These are phyloP conservation scores for Deinandra increscens DNA, from an alignment of 129 eudicot genomes.

Conservation along the genomic window DNA sequence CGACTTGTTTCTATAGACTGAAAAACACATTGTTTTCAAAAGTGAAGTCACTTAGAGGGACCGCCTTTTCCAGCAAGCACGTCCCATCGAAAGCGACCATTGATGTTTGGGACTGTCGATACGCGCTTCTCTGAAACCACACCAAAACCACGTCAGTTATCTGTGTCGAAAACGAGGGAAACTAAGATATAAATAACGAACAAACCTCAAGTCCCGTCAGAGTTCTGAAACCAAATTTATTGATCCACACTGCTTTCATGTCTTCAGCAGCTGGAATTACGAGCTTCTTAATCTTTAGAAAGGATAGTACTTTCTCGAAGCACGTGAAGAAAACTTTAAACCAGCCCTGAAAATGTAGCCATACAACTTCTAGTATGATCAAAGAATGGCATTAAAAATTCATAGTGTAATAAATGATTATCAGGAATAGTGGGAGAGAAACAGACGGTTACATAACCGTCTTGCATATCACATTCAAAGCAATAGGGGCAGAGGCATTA, in stretches of 20 bases:
- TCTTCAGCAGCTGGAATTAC: constrained; percentile 80
- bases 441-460: no score
- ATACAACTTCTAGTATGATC: neutral
- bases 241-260: constrained; percentile 63
- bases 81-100: constrained; percentile 4
- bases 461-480: no score
- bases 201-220: constrained; percentile 44
- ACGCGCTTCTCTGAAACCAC: neutral
- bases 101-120: neutral
- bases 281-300: constrained; percentile 47
- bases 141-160: neutral
- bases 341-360: constrained; percentile 55
- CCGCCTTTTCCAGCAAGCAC: neutral
- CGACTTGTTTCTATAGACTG: neutral
- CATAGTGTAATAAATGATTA: neutral
- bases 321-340: constrained; percentile 63
- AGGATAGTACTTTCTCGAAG: constrained; percentile 69
- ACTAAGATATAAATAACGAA: neutral
- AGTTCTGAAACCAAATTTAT: constrained; percentile 56
- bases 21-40: neutral
- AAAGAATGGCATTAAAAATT: neutral
- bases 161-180: neutral
- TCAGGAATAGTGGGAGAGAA: no score
- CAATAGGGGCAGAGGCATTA: no score
- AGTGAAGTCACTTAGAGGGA: neutral